Percentiles rank a stretch among this genome's conserved stretches.
Evolutionary conservation across 495 filamentous ascomycete species (phyloP).

Genomic region (Staphylotrichum longicolle): DNA sequence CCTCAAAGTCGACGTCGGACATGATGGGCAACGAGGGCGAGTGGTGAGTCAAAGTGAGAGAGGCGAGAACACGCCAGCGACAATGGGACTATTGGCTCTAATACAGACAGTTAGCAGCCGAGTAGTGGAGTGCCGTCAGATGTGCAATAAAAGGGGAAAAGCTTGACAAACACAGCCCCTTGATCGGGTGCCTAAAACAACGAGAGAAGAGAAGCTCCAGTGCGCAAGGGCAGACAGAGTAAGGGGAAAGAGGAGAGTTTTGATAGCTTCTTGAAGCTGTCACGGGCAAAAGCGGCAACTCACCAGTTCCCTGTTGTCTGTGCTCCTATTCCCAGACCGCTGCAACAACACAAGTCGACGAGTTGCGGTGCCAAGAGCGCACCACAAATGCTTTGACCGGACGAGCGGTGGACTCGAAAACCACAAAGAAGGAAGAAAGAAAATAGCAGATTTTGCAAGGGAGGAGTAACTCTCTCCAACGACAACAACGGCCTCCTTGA

Average conservation of each 20-base stretch:
- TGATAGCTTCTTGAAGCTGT: slow-evolving; percentile 8
- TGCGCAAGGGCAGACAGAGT: background rate
- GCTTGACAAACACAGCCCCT: background rate
- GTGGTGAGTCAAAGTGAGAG: background rate
- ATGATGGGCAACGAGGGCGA: slow-evolving; percentile 33
- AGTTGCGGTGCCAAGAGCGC: slow-evolving; percentile 6
- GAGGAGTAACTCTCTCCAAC: background rate
- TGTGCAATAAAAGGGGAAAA: slow-evolving; percentile 16
- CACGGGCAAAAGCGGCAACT: slow-evolving; percentile 8
- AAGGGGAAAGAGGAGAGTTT: background rate
- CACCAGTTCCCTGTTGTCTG: slow-evolving; percentile 11
- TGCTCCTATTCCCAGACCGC: slow-evolving; percentile 13
- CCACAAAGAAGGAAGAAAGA: background rate
- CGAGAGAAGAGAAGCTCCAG: background rate
- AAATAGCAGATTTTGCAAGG: background rate
- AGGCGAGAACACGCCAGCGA: background rate
- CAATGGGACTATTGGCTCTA: background rate
- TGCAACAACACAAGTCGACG: background rate
- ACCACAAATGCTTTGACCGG: slow-evolving; percentile 11
- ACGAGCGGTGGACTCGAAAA: background rate
- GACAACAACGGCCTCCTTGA: too few species aligned
- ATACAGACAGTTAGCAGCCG: slow-evolving; percentile 8
- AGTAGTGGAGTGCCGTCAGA: slow-evolving; percentile 9
- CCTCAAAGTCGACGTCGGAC: slow-evolving; percentile 48
- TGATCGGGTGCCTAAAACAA: background rate